A percentile compares a stretch with the other conserved stretches of the same genome.
Evolutionary conservation across 768 basidiomycete species (phyloP).

Genomic region (Pleurotus tuber-regium): DNA sequence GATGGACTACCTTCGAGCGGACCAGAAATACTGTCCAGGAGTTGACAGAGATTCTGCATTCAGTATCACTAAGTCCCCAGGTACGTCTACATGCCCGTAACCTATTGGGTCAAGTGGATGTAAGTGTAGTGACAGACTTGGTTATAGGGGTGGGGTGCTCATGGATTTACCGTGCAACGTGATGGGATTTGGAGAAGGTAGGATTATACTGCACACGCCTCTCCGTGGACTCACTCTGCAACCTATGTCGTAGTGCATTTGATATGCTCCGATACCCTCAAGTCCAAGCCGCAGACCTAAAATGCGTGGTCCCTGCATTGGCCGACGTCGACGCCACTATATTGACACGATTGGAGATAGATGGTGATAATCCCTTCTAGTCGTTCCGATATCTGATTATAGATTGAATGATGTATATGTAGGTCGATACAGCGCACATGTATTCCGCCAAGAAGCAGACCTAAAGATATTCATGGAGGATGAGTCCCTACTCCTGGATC

Average conservation of each 20-base stretch:
- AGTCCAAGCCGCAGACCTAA: constrained; percentile 43
- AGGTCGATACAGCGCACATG: constrained; percentile 64
- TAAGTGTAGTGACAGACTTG: not conserved
- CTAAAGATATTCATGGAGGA: constrained; percentile 72
- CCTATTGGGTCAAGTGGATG: too few species aligned
- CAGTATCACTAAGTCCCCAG: constrained; percentile 40
- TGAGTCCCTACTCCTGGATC: constrained; percentile 67
- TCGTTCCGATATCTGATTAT: too few species aligned
- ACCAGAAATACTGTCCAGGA: constrained; percentile 31
- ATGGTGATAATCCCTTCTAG: too few species aligned
- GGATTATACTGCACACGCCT: not conserved
- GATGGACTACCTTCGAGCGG: constrained; percentile 38
- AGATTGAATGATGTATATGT: too few species aligned
- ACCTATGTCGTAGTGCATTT: constrained; percentile 73
- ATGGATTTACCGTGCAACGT: constrained; percentile 41
- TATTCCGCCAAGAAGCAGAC: constrained; percentile 74
- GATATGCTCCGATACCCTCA: constrained; percentile 65
- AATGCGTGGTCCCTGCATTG: constrained; percentile 47
- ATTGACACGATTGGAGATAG: constrained; percentile 62
- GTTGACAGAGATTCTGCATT: constrained; percentile 34
- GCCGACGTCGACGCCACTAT: constrained; percentile 46
- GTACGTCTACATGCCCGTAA: constrained; percentile 17
- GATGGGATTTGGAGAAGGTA: constrained; percentile 46
- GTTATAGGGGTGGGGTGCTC: constrained; percentile 33
- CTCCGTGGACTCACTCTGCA: not conserved